Percentiles rank a stretch among this genome's conserved stretches.
Conservation (phyloP, 352 stramenopile species). For the Pythium grandisporangium region DNA sequence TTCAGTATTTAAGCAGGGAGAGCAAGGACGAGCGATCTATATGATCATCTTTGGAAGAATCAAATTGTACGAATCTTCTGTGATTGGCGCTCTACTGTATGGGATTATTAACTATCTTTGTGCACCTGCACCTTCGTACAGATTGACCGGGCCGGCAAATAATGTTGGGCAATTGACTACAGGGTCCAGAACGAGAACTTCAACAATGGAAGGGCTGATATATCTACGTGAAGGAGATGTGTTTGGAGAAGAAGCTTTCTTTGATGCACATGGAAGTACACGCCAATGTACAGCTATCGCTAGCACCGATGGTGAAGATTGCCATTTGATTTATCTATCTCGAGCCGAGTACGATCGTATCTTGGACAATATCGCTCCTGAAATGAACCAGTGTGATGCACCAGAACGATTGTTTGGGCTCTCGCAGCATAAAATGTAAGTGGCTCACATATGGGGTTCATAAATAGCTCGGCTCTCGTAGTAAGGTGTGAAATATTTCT, state of each 20-base stretch:
- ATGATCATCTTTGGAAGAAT: conserved; percentile 21
- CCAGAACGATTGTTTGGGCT: conserved; percentile 10
- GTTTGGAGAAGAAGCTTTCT: conserved; percentile 32
- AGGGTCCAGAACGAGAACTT: too few species aligned
- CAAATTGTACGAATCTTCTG: too few species aligned
- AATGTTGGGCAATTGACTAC: too few species aligned
- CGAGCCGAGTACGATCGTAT: conserved; percentile 7
- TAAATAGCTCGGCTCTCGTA: too few species aligned
- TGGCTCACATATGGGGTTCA: too few species aligned
- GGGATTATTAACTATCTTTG: not conserved
- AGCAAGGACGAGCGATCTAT: conserved; percentile 18
- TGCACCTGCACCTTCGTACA: too few species aligned
- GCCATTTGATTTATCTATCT: conserved; percentile 12
- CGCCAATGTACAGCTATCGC: conserved; percentile 17
- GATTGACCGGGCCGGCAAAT: too few species aligned
- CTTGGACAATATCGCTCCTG: not conserved
- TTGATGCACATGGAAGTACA: conserved; percentile 5
- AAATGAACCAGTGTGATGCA: not conserved
- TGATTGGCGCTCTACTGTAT: conserved; percentile 4
- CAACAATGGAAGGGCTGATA: too few species aligned
- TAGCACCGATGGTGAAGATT: not conserved
- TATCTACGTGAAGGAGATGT: conserved; percentile 25
- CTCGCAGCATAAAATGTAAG: conserved; percentile 6
- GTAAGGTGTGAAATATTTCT: too few species aligned
- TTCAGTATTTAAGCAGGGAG: conserved; percentile 23